Conservation (phyloP, 2,329 filamentous ascomycete genomes). For the Aspergillus proliferans region DNA sequence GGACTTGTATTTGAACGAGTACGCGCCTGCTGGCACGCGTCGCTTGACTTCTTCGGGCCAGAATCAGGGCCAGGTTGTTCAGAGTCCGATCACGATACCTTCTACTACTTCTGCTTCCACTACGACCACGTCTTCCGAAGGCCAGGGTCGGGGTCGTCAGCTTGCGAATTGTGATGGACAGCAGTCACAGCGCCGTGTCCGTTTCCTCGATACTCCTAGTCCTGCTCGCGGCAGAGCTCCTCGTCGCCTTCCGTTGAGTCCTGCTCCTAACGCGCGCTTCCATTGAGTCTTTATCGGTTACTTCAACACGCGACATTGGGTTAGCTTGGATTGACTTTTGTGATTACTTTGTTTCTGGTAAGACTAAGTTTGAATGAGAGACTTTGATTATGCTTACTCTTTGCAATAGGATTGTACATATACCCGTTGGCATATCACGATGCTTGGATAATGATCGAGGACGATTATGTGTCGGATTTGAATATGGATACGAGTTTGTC, state of each 20-base stretch:
- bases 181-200: neutral
- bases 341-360: too few relatives aligned
- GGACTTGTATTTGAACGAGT: slow-evolving; percentile 5
- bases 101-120: neutral
- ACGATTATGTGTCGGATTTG: too few relatives aligned
- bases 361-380: too few relatives aligned
- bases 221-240: neutral
- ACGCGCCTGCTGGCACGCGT: neutral
- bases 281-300: neutral
- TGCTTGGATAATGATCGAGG: too few relatives aligned
- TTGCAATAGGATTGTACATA: too few relatives aligned
- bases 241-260: neutral
- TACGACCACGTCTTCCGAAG: neutral
- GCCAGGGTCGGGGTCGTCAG: neutral
- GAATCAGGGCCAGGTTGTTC: neutral
- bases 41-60: neutral
- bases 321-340: neutral
- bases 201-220: neutral
- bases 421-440: too few relatives aligned
- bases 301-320: neutral
- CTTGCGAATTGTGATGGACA: neutral
- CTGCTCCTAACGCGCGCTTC: neutral
- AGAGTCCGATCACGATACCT: slow-evolving; percentile 1
- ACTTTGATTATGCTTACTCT: too few relatives aligned
- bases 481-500: too few relatives aligned